Evolutionary conservation across 2,329 filamentous ascomycete species (phyloP), one percentile per base, ranked within the genome.

Genomic region (Cladosporium sp.): DNA sequence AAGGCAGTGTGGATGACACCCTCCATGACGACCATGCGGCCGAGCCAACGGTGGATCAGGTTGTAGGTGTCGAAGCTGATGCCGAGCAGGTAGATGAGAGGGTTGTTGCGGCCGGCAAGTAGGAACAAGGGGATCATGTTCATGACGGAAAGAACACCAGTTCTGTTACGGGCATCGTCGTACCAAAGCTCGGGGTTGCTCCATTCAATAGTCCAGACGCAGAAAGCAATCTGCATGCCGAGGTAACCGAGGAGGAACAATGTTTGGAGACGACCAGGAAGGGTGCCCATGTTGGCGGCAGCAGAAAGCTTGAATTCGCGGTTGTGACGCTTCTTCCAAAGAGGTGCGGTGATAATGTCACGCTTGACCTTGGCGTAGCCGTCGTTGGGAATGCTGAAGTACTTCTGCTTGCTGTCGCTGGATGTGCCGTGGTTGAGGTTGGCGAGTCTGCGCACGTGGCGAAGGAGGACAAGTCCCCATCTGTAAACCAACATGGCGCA

Each of bases 1-100:
- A 88, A 84, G 46, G 87, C 73, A 1, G 86, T 87, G 77, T 93
- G 91, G 32, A 85, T 81, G 48, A 93, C 70, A 11, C 88, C 83
- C 76, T 94, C 89, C 16, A 91, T 78, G 21, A 90, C 84, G 28
- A 91, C 89, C 66, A 93, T 91, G 46, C 91, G 87, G 71, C 91
- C 91, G 68, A 92, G 85, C 91, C 91, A 93, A 67, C 91, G 86
- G 78, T 94, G 91, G 65, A 93, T 82, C 67, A 94, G 79, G 79
- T 93, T 94, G 83, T 91, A 93, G 0, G 89, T 92, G 76, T 94
- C 91, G 76, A 93, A 94, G 4, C 89, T 91, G 69, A 93, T 88
- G 67, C 88, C 87, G 62, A 91, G 83, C 69, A 90, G 81, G 67
- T 82, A 82, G 74, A 93, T 92, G 69, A 94, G 82, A 25, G 90